phyloP scores from a whole-genome alignment of 75 land plant genomes.

The Azolla pinnata region DNA sequence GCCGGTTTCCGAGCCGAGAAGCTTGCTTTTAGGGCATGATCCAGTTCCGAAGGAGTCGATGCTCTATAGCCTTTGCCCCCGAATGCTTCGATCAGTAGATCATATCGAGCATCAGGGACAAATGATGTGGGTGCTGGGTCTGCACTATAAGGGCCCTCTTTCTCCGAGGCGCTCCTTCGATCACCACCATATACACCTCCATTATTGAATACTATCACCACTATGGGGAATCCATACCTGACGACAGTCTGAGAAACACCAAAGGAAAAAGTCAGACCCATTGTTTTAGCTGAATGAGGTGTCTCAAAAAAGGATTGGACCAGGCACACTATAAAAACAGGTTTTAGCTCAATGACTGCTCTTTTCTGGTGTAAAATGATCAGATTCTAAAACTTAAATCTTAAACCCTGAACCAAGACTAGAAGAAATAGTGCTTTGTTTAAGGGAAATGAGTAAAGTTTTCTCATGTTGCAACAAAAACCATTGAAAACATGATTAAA shows the following conservation, averaged over 20 bases:
- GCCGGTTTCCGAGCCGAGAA: slow-evolving; percentile 68
- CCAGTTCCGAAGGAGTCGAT: slow-evolving; percentile 64
- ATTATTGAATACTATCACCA: slow-evolving; percentile 89
- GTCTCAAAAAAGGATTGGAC: too few species aligned
- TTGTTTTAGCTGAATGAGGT: too few species aligned
- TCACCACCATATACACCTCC: slow-evolving; percentile 98
- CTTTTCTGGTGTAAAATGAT: too few species aligned
- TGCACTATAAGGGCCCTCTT: slow-evolving; percentile 66
- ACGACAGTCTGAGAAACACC: slow-evolving; percentile 80
- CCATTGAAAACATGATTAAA: too few species aligned
- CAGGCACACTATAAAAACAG: too few species aligned
- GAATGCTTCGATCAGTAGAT: slow-evolving; percentile 77
- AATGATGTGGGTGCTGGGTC: slow-evolving; percentile 97
- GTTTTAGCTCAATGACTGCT: too few species aligned
- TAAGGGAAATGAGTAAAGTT: too few species aligned
- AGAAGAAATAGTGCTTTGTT: too few species aligned
- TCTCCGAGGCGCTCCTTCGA: slow-evolving; percentile 65
- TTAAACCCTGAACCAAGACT: too few species aligned
- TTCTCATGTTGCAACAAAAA: too few species aligned
- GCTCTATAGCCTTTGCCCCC: slow-evolving; percentile 93
- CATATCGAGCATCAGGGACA: slow-evolving; percentile 79
- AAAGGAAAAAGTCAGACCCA: background rate
- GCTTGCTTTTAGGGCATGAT: slow-evolving; percentile 61
- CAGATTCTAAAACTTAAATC: too few species aligned
- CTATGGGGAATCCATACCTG: slow-evolving; percentile 74